Base-by-base conservation (phyloP, 805 yeast species). In the Pichia rugopelliculosa region DNA sequence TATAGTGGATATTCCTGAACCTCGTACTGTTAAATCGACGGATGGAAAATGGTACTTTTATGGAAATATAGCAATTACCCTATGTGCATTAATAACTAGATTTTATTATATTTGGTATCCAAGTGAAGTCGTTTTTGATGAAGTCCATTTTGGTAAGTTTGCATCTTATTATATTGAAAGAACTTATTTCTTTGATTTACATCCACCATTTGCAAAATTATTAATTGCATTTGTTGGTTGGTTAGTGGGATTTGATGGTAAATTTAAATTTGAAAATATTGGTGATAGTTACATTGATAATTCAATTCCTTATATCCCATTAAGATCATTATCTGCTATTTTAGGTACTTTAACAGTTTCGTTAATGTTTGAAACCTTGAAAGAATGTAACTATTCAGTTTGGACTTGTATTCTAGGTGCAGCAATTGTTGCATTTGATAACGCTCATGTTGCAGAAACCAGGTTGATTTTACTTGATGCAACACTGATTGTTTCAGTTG, bases 141-240 rank as follows among this genome's bases (percentile, higher is more conserved):
- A 86, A 61, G 93, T 84, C 20, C 95, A 86, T 64, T 86, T 86
- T 59, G 95, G 95, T 34, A 85, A 85, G 59, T 85, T 85, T 64
- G 91, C 91, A 8, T 78, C 88, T 1, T 84, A 85, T 67, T 91
- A 91, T 66, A 69, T 91, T 50, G 86, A 91, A 66, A 76, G 96
- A 53, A 84, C 96, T 0, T 93, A 87, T 66, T 93, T 88, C 66
- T 93, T 93, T 60, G 99, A 93, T 68, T 80, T 93, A 45, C 99
- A 93, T 68, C 99, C 99, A 10, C 99, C 99, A 21, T 87, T 93
- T 66, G 99, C 96, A 46, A 93, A 93, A 65, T 73, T 93, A 64
- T 73, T 90, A 56, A 87, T 91, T 67, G 98, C 98, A 0, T 75
- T 82, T 49, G 87, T 84, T 36, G 99, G 99, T 39, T 88, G 83